A percentile compares a stretch with the other conserved stretches of the same genome.
These are phyloP conservation scores for Umbilicaria muhlenbergii DNA, from an alignment of 495 filamentous ascomycete genomes.

Conservation along the genomic window DNA sequence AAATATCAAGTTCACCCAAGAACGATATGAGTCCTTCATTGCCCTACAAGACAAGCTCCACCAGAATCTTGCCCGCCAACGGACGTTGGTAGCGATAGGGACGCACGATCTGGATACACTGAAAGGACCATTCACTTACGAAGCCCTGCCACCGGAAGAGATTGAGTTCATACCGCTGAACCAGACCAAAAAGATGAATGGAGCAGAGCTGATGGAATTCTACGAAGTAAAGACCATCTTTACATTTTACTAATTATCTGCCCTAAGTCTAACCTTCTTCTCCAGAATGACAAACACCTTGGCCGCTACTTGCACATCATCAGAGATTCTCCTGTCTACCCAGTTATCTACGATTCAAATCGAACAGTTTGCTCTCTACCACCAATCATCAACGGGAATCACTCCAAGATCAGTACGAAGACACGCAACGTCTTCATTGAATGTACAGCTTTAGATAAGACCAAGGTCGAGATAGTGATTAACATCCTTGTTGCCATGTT, in stretches of 20 bases:
- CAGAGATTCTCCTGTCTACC: constrained; percentile 82
- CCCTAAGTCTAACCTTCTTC: background rate
- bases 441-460: constrained; percentile 90
- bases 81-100: constrained; percentile 88
- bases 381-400: constrained; percentile 94
- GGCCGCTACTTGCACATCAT: constrained; percentile 83
- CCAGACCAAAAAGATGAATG: constrained; percentile 76
- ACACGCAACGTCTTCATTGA: constrained; percentile 94
- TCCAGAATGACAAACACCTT: constrained; percentile 65
- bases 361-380: constrained; percentile 81
- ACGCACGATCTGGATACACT: constrained; percentile 94
- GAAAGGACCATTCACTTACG: constrained; percentile 90
- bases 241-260: background rate
- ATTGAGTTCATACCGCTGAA: constrained; percentile 87
- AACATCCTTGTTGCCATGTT: constrained; percentile 97
- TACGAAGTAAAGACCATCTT: constrained; percentile 46
- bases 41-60: constrained; percentile 95
- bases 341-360: constrained; percentile 88
- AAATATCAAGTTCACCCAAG: constrained; percentile 79
- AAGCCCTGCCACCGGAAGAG: constrained; percentile 79
- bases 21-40: constrained; percentile 93
- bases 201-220: constrained; percentile 78
- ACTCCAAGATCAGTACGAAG: constrained; percentile 82
- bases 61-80: constrained; percentile 83
- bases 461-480: constrained; percentile 90